Conservation (phyloP, 176 grass and related monocot species). For the Eleusine coracana region DNA sequence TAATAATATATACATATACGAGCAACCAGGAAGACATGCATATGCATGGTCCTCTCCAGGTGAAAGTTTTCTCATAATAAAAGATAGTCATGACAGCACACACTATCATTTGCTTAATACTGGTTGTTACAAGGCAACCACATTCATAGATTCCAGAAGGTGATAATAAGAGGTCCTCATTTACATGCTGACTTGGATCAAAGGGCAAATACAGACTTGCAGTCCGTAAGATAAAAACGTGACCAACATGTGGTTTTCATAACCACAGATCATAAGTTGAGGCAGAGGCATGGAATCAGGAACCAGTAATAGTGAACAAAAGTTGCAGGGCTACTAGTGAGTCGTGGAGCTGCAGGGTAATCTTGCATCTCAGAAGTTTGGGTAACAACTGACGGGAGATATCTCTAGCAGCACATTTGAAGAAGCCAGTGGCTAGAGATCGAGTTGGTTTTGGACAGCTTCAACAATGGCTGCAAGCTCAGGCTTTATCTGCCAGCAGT, state of each 20-base stretch:
- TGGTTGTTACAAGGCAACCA: not conserved
- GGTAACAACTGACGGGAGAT: not conserved
- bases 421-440: not conserved
- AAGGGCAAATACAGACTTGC: not conserved
- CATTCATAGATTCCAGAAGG: not conserved
- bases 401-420: not conserved
- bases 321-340: not conserved
- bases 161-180: not conserved
- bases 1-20: not conserved
- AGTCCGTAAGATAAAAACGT: not conserved
- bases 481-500: not conserved
- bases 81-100: not conserved
- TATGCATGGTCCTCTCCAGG: not conserved
- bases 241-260: not conserved
- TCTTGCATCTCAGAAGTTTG: not conserved
- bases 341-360: not conserved
- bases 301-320: not conserved
- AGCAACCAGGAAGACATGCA: not conserved
- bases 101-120: not conserved
- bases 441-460: not conserved
- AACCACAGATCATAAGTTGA: not conserved
- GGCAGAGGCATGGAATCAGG: not conserved
- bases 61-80: not conserved
- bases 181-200: not conserved
- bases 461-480: not conserved